Evolutionary conservation across 805 yeast genomes (phyloP), one percentile per base, ranked within the genome.

Genomic region (Barnettozyma wickerhamii): DNA sequence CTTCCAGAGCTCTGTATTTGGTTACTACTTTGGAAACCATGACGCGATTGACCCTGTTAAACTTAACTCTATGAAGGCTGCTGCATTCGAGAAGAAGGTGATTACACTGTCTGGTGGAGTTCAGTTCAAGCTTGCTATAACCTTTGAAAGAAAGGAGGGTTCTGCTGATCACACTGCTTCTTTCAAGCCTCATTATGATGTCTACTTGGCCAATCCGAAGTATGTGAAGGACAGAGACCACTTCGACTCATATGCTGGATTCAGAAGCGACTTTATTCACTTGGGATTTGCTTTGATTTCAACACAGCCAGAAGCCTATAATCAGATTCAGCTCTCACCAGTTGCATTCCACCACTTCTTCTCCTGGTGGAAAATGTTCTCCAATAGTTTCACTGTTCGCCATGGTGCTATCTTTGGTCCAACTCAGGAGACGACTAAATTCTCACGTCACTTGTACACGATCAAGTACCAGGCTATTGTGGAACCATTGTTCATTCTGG

Each of bases 301-400:
- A 0, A 56, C 55, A n/a, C 47, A 56, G 10, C 42, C 50, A 6
- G 35, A 41, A 2, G 68, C 78, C 10, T 79, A 80, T 51, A 91
- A 90, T 62, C 70, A 89, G 1, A 72, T 85, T 33, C 95, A 90
- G 56, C 63, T 91, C 38, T 72, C 89, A 3, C 95, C 96, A 2
- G 67, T 66, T 5, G 73, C 81, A 0, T 69, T 91, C 49, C 57
- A 64, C 7, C 84, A 79, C 45, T 89, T 93, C 64, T 79, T 78
- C 53, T 56, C 61, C 5, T 93, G 98, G 98, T 90, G 96, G 95
- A 63, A 64, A 26, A 72, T 85, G 49, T 91, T 91, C 60, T 74
- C 82, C n/a, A 82, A 91, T 19, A 80, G 82, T 41, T 66, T 90
- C 17, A 96, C 98, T 0, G 74, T 88, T 13, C 73, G 95, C 38